These are phyloP conservation scores for Penicillium corylophilum DNA, from an alignment of 2,329 filamentous ascomycete species.

Conservation along the genomic window DNA sequence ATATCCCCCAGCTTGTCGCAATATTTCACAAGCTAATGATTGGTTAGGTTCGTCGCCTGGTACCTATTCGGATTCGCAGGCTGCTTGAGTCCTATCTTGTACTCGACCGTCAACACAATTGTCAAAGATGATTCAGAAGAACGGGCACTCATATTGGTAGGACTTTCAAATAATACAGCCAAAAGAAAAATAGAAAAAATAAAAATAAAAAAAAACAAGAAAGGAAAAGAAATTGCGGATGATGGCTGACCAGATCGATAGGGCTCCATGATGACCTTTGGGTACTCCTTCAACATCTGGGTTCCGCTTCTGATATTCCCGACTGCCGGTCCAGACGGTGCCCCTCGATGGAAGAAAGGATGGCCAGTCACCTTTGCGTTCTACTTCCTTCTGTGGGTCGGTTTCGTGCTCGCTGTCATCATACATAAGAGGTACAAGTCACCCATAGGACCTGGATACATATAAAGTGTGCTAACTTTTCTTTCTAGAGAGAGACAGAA, in stretches of 20 bases:
- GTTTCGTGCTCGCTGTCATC: constrained; percentile 22
- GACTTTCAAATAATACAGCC: background rate
- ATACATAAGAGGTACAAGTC: constrained; percentile 19
- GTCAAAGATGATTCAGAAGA: constrained; percentile 43
- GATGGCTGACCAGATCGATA: constrained; percentile 8
- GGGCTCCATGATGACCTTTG: constrained; percentile 50
- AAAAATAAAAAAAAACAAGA: too few species aligned
- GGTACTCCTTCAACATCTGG: constrained; percentile 50
- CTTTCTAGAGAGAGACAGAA: background rate
- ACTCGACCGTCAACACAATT: constrained; percentile 47
- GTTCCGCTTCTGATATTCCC: constrained; percentile 46
- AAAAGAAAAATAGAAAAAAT: too few species aligned
- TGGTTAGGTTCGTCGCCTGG: constrained; percentile 43
- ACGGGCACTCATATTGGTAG: constrained; percentile 37
- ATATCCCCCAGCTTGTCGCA: constrained; percentile 5
- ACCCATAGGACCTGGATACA: background rate
- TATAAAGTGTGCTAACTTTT: background rate
- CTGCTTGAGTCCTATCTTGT: constrained; percentile 45
- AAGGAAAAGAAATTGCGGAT: background rate
- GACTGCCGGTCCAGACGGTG: constrained; percentile 42
- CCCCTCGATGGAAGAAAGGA: constrained; percentile 50
- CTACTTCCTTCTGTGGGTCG: constrained; percentile 45
- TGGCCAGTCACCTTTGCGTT: constrained; percentile 52
- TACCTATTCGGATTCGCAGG: constrained; percentile 43
- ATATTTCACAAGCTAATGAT: background rate